phyloP scores from a whole-genome alignment of 768 basidiomycete genomes.

The Rhodotorula babjevae region DNA sequence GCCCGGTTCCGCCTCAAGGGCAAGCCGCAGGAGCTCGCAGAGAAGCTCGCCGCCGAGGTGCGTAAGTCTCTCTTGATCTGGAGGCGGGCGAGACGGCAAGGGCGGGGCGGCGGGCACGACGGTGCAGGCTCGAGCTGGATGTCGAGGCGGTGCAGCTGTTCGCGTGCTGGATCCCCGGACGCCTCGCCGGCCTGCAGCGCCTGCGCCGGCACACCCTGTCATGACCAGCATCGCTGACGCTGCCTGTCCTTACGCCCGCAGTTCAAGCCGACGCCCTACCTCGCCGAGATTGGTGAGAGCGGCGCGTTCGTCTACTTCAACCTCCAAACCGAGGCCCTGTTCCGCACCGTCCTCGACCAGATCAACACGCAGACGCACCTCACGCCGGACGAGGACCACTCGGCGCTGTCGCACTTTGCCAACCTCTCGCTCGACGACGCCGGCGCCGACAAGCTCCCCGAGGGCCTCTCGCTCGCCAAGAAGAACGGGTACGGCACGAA shows the following conservation, averaged over 20 bases:
- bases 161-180: too few relatives aligned
- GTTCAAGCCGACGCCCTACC: constrained; percentile 79
- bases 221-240: not conserved
- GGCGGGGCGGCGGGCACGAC: too few relatives aligned
- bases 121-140: too few relatives aligned
- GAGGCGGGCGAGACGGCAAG: too few relatives aligned
- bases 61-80: constrained; percentile 43
- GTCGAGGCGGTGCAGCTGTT: too few relatives aligned
- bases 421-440: constrained; percentile 33
- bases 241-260: constrained; percentile 44
- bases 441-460: constrained; percentile 10
- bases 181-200: too few relatives aligned
- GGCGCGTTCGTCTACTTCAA: constrained; percentile 79
- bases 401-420: constrained; percentile 42
- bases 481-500: constrained; percentile 71
- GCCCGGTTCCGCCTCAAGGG: constrained; percentile 84
- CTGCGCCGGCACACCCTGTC: too few relatives aligned
- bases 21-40: constrained; percentile 72
- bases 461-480: constrained; percentile 24
- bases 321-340: constrained; percentile 61
- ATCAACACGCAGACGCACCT: constrained; percentile 67
- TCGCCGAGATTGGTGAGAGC: constrained; percentile 64
- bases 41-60: constrained; percentile 68
- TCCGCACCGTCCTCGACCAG: constrained; percentile 64
- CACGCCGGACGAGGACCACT: constrained; percentile 52